Evolutionary conservation across 495 filamentous ascomycete species (phyloP).

Genomic region (Lasiosphaeriaceae sp.): DNA sequence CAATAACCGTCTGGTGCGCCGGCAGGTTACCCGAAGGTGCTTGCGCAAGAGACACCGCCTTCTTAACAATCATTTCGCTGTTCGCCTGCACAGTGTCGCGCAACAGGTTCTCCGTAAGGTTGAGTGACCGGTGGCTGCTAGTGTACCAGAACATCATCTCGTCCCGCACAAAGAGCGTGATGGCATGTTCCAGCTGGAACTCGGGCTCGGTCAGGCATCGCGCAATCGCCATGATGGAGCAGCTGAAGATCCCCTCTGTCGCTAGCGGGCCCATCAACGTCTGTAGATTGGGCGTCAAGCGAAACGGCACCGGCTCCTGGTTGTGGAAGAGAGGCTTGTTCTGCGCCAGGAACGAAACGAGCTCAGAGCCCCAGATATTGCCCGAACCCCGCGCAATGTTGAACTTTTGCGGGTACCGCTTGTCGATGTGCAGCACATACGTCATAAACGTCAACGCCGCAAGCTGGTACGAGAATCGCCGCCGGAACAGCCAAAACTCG

Average conservation of each 20-base stretch:
- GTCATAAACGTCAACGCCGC: slow-evolving; percentile 98
- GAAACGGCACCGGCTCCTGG: slow-evolving; percentile 91
- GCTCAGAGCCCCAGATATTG: slow-evolving; percentile 93
- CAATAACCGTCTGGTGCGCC: slow-evolving; percentile 93
- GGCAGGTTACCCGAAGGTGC: slow-evolving; percentile 65
- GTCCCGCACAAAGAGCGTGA: slow-evolving; percentile 90
- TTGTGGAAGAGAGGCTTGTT: slow-evolving; percentile 87
- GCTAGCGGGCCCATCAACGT: slow-evolving; percentile 91
- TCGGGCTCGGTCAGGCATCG: slow-evolving; percentile 92
- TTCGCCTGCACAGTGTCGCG: slow-evolving; percentile 85
- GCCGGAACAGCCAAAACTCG: slow-evolving; percentile 97
- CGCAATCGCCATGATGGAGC: slow-evolving; percentile 90
- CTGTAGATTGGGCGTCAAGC: slow-evolving; percentile 93
- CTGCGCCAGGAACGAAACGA: slow-evolving; percentile 78
- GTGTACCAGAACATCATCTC: slow-evolving; percentile 99
- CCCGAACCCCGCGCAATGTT: slow-evolving; percentile 84
- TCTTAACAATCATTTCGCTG: slow-evolving; percentile 84
- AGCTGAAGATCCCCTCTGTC: slow-evolving; percentile 90
- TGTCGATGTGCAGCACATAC: slow-evolving; percentile 92
- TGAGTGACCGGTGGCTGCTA: slow-evolving; percentile 60
- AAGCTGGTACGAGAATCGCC: slow-evolving; percentile 93
- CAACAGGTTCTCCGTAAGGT: slow-evolving; percentile 64
- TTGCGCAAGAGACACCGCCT: slow-evolving; percentile 74
- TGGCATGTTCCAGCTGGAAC: slow-evolving; percentile 83
- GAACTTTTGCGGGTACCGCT: slow-evolving; percentile 91